Evolutionary conservation across 2,329 filamentous ascomycete species (phyloP).

Genomic region (Pyricularia pennisetigena): DNA sequence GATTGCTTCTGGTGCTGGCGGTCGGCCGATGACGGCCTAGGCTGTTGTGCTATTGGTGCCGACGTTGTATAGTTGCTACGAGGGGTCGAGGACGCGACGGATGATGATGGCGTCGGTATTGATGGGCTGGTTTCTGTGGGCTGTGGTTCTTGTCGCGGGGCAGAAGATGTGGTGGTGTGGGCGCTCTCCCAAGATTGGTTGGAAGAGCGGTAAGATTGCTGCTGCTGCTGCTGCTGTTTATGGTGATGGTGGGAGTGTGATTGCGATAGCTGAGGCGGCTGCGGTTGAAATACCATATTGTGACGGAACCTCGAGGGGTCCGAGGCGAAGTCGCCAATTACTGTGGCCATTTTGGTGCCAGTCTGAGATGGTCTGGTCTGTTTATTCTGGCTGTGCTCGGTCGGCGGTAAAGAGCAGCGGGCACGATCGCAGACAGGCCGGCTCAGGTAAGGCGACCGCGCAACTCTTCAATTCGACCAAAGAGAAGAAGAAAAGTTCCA

Average conservation of each 20-base stretch:
- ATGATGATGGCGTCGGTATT: constrained; percentile 2
- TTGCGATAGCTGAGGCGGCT: constrained; percentile 10
- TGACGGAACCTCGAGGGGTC: constrained; percentile 57
- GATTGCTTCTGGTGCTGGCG: constrained; percentile 9
- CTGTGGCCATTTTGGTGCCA: constrained; percentile 42
- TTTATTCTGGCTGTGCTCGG: neutral
- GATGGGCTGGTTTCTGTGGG: constrained; percentile 11
- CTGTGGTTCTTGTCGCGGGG: constrained; percentile 8
- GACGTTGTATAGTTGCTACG: constrained; percentile 11
- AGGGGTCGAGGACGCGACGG: neutral
- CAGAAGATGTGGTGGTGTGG: constrained; percentile 11
- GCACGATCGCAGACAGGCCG: neutral
- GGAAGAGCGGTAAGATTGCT: constrained; percentile 29
- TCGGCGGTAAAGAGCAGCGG: neutral
- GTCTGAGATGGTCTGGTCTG: neutral
- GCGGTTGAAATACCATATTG: constrained; percentile 53
- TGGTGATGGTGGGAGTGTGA: constrained; percentile 16
- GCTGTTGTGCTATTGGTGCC: constrained; percentile 9
- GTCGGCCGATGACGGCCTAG: constrained; percentile 2
- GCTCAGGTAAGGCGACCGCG: neutral
- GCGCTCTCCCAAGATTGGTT: constrained; percentile 20
- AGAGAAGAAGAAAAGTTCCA: neutral
- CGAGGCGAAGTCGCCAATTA: constrained; percentile 64
- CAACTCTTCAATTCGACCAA: neutral
- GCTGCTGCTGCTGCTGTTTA: constrained; percentile 32